Percentiles rank a stretch among this genome's conserved stretches.
These are phyloP conservation scores for Saccharomycopsis hybrid DNA, from an alignment of 1,139 yeast species.

Conservation along the genomic window DNA sequence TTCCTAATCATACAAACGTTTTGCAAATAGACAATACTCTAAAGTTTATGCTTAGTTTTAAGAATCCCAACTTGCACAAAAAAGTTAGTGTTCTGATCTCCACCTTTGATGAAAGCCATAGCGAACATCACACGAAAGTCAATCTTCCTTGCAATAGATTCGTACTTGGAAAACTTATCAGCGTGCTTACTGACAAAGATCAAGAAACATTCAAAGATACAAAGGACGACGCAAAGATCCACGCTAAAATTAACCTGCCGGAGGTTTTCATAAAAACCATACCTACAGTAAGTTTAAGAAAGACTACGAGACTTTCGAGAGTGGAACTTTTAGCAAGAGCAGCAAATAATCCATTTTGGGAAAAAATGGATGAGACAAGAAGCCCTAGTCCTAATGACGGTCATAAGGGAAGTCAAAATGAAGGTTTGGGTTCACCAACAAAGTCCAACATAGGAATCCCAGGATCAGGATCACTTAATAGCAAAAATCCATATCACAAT, in stretches of 20 bases:
- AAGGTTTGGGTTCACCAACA: neutral
- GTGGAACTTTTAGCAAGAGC: slow-evolving; percentile 13
- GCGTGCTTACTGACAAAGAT: neutral
- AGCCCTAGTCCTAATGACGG: neutral
- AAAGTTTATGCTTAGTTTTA: slow-evolving; percentile 6
- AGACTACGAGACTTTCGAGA: slow-evolving; percentile 11
- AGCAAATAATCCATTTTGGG: slow-evolving; percentile 9
- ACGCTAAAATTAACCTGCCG: neutral
- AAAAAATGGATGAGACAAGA: neutral
- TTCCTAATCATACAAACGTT: slow-evolving; percentile 3
- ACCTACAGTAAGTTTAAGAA: slow-evolving; percentile 13
- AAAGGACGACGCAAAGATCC: neutral
- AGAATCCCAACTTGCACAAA: slow-evolving; percentile 9
- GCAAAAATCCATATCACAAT: neutral
- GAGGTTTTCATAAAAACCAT: slow-evolving; percentile 13
- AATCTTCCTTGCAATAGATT: slow-evolving; percentile 17
- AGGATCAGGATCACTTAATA: neutral
- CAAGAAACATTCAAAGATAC: neutral
- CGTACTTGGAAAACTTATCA: slow-evolving; percentile 2
- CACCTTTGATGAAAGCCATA: slow-evolving; percentile 14
- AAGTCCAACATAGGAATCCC: neutral
- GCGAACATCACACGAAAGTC: slow-evolving; percentile 9
- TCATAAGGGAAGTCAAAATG: too few species aligned
- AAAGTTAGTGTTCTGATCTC: slow-evolving; percentile 12
- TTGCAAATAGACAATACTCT: slow-evolving; percentile 1